These are phyloP conservation scores for Panicum virgatum DNA, from an alignment of 202 grass and related monocot genomes.

Conservation along the genomic window DNA sequence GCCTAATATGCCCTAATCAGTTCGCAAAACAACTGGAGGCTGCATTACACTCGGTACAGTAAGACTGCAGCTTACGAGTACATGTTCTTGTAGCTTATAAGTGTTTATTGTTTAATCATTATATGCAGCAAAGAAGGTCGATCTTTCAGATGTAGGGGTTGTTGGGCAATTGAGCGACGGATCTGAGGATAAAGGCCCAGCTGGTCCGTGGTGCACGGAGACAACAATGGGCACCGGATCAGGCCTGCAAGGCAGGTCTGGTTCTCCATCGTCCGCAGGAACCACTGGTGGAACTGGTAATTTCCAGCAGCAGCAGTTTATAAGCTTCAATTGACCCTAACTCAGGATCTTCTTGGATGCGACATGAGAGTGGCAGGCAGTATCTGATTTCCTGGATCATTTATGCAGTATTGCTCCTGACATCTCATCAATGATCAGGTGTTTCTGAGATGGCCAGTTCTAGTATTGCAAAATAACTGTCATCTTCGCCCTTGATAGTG, in stretches of 20 bases:
- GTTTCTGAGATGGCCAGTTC: not conserved
- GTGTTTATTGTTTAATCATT: not conserved
- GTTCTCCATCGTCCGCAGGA: slow-evolving; percentile 8
- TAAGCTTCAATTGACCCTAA: slow-evolving; percentile 20
- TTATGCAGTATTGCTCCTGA: not conserved
- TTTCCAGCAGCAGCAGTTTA: slow-evolving; percentile 35
- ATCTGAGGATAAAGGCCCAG: slow-evolving; percentile 26
- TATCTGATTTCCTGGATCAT: not conserved
- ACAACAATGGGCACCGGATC: not conserved
- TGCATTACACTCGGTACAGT: not conserved
- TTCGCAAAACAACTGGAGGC: not conserved
- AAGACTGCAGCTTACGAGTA: not conserved
- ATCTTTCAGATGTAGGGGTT: slow-evolving; percentile 19
- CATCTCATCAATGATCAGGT: not conserved
- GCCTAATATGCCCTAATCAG: not conserved
- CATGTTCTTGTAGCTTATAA: not conserved
- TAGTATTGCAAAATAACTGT: not conserved
- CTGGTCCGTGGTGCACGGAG: slow-evolving; percentile 22
- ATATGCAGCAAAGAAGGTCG: slow-evolving; percentile 39
- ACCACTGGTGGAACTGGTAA: not conserved
- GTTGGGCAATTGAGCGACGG: not conserved
- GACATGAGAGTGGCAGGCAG: not conserved
- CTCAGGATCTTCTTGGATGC: not conserved
- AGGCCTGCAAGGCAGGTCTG: slow-evolving; percentile 6
- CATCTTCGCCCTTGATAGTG: not conserved